Conservation (phyloP, 805 yeast species). For the Lipomyces sp. region DNA sequence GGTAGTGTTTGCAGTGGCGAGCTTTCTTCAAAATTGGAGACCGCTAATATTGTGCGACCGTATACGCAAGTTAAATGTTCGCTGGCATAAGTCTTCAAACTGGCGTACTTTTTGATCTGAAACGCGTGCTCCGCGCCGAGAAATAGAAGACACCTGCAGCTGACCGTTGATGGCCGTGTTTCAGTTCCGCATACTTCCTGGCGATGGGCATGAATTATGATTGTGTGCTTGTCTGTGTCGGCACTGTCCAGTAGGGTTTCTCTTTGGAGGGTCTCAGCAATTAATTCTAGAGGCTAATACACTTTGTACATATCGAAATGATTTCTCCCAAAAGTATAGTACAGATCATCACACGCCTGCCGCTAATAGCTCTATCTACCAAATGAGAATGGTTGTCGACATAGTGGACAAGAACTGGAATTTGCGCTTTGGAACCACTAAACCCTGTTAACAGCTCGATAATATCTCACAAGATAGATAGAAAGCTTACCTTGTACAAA, state of each 20-base stretch:
- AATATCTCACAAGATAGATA: too few relatives aligned
- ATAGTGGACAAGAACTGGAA: conserved; percentile 90
- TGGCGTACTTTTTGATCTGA: background rate
- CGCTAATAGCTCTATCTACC: conserved; percentile 18
- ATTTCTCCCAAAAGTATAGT: too few relatives aligned
- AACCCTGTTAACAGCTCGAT: conserved; percentile 4
- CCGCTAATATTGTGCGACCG: too few relatives aligned
- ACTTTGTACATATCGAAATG: too few relatives aligned
- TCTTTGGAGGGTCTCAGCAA: too few relatives aligned
- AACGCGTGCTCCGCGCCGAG: background rate
- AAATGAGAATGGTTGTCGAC: conserved; percentile 55
- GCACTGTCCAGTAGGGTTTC: too few relatives aligned
- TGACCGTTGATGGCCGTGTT: background rate
- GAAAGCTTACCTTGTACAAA: conserved; percentile 60
- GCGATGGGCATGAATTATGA: background rate
- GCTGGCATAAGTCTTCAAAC: background rate
- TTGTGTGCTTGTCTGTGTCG: too few relatives aligned
- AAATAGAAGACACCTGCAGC: background rate
- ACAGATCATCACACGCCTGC: background rate
- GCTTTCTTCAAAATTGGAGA: too few relatives aligned
- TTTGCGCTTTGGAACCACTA: conserved; percentile 94
- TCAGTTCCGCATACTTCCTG: background rate
- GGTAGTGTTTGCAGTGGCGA: background rate
- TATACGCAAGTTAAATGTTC: too few relatives aligned
- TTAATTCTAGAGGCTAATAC: too few relatives aligned